Percentiles rank a stretch among this genome's conserved stretches.
phyloP scores from a whole-genome alignment of 2,329 filamentous ascomycete species.

The Gnomoniopsis smithogilvyi region DNA sequence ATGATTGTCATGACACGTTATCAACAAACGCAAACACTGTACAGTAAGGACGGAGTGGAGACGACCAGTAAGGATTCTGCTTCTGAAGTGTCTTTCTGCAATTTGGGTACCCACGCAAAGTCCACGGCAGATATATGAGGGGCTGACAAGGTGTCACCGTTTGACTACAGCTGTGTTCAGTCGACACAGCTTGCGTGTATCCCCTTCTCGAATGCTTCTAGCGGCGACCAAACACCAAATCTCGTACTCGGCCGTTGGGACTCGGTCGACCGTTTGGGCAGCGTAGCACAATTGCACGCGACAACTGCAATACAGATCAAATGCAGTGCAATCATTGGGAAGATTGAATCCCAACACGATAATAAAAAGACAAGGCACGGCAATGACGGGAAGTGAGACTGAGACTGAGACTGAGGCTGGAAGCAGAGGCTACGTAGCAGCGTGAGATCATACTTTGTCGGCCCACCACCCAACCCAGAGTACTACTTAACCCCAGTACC shows the following conservation, averaged over 20 bases:
- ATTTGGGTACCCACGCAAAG: not conserved
- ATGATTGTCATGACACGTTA: not conserved
- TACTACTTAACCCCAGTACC: no score
- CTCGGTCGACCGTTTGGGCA: no score
- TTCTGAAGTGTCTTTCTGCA: no score
- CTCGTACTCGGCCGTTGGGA: no score
- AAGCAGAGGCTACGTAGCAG: not conserved
- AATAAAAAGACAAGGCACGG: not conserved
- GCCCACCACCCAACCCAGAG: no score
- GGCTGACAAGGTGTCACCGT: no score
- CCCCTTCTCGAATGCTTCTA: not conserved
- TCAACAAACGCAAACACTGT: not conserved
- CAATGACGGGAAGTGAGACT: not conserved
- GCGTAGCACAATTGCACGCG: not conserved
- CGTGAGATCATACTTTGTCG: no score
- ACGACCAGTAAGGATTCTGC: not conserved
- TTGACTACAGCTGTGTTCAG: not conserved
- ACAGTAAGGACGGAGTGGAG: not conserved
- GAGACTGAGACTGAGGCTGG: not conserved
- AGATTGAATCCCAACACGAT: no score
- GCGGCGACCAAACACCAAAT: no score
- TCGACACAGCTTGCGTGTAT: not conserved
- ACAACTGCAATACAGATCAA: not conserved
- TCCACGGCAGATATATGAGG: not conserved
- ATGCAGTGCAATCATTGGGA: not conserved